Percentiles rank a stretch among this genome's conserved stretches.
These are phyloP conservation scores for Lactarius trivialis DNA, from an alignment of 768 basidiomycete species.

Conservation along the genomic window DNA sequence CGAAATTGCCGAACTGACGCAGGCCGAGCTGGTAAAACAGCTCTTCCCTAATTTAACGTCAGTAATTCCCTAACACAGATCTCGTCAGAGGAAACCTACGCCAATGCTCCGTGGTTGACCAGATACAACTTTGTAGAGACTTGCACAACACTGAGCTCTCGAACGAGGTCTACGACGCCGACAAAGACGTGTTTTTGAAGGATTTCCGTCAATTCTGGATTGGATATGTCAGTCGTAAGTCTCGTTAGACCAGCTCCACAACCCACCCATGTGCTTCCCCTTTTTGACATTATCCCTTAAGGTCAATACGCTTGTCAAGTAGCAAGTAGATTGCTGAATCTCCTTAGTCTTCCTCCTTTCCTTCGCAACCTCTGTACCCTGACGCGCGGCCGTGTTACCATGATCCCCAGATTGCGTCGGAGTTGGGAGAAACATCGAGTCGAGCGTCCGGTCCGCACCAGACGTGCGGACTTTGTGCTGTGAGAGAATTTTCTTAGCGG, in stretches of 20 bases:
- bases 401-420: constrained; percentile 36
- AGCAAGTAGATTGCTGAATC: constrained; percentile 60
- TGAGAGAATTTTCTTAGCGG: constrained; percentile 51
- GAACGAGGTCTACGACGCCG: constrained; percentile 74
- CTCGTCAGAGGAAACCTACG: constrained; percentile 47
- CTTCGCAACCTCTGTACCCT: constrained; percentile 8
- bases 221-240: neutral
- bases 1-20: constrained; percentile 83
- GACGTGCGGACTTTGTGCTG: constrained; percentile 94
- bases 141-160: constrained; percentile 78
- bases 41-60: constrained; percentile 59
- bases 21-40: constrained; percentile 92
- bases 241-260: constrained; percentile 23
- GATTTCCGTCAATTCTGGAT: constrained; percentile 75
- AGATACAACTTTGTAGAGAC: constrained; percentile 85
- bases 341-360: constrained; percentile 16
- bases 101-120: constrained; percentile 75
- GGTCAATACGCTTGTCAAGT: constrained; percentile 63
- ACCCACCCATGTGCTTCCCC: constrained; percentile 66
- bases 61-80: neutral
- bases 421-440: constrained; percentile 83
- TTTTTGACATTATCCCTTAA: constrained; percentile 56
- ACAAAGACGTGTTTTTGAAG: constrained; percentile 86
- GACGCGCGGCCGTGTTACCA: neutral
- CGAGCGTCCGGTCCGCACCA: constrained; percentile 78